Conservation (phyloP, 257 asterid species). For the Asclepias syriaca region DNA sequence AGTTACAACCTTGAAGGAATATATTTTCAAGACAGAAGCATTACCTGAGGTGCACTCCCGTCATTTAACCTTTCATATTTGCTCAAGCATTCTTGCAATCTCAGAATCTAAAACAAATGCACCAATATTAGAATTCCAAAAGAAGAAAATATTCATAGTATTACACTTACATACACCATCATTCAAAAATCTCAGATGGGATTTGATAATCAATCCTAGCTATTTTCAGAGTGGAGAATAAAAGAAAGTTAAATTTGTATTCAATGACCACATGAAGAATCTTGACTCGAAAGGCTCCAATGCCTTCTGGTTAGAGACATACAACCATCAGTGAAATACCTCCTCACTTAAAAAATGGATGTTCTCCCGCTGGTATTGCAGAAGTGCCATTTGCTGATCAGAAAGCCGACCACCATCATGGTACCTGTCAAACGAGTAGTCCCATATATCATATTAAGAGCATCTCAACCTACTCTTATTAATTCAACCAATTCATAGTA, state of each 20-base stretch:
- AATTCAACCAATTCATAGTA: background rate
- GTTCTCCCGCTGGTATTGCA: constrained; percentile 98
- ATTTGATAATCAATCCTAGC: background rate
- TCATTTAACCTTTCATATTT: constrained; percentile 83
- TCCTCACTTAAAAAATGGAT: constrained; percentile 96
- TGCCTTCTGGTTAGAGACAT: background rate
- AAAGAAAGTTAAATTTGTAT: background rate
- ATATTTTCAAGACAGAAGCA: background rate
- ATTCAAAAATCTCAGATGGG: background rate
- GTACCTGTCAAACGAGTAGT: constrained; percentile 45
- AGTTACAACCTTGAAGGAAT: background rate
- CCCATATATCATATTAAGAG: background rate
- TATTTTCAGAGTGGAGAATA: background rate
- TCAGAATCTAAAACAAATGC: constrained; percentile 63
- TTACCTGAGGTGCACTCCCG: constrained; percentile 94
- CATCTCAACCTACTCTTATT: background rate
- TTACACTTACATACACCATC: background rate
- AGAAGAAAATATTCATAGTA: constrained; percentile 6
- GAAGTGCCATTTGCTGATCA: constrained; percentile 98
- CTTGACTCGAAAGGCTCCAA: background rate
- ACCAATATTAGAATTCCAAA: constrained; percentile 18
- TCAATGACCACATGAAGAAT: background rate
- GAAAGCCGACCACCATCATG: constrained; percentile 92
- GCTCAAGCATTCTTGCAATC: constrained; percentile 85
- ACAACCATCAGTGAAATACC: constrained; percentile 38